Percentiles rank a stretch among this genome's conserved stretches.
Evolutionary conservation across 2,329 filamentous ascomycete species (phyloP).

Genomic region (Botrytis aclada): DNA sequence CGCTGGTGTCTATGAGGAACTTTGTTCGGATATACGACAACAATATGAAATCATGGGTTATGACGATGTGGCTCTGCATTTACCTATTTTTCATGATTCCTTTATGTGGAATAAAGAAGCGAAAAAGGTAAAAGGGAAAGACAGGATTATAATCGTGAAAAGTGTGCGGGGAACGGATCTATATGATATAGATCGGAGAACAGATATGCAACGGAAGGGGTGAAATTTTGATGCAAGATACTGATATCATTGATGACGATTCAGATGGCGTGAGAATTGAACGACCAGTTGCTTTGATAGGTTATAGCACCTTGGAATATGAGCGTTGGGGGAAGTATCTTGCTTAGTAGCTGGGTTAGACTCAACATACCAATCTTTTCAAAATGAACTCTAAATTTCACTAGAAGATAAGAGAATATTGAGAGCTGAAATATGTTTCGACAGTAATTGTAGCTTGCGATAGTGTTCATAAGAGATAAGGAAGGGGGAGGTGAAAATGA

Average conservation of each 20-base stretch:
- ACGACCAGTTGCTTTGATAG: not conserved
- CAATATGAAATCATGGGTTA: not conserved
- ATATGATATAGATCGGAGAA: not conserved
- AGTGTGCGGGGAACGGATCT: not conserved
- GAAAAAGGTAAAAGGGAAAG: not conserved
- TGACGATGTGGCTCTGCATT: not conserved
- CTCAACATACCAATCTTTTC: fast-evolving
- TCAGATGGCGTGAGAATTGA: not conserved
- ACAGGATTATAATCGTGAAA: not conserved
- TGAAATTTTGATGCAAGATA: not conserved
- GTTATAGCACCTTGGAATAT: not conserved
- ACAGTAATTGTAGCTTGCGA: not conserved
- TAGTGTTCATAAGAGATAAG: not conserved
- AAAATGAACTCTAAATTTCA: not conserved
- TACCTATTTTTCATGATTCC: not conserved
- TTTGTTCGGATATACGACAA: not conserved
- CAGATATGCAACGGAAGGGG: not conserved
- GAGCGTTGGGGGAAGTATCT: not conserved
- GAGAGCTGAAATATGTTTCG: not conserved
- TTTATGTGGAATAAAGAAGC: not conserved
- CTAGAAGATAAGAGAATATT: not conserved
- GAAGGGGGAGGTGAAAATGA: not conserved
- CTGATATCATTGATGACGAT: not conserved
- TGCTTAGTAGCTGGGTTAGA: not conserved
- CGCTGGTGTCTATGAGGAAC: fast-evolving